Percentiles rank a stretch among this genome's conserved stretches.
Conservation (phyloP, 768 basidiomycete genomes). For the Leccinum broughii region DNA sequence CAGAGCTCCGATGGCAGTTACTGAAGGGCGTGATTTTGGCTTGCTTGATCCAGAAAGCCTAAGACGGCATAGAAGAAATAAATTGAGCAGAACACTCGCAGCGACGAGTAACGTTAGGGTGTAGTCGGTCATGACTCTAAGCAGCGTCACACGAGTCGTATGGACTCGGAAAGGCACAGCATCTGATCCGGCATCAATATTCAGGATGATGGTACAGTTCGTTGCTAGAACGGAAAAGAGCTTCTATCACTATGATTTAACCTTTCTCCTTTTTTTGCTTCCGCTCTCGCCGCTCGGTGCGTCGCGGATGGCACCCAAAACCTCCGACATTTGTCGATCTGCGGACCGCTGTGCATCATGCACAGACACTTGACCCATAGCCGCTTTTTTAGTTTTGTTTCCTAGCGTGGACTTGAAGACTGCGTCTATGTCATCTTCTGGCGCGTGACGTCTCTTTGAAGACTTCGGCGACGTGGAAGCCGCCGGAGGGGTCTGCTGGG, state of each 20-base stretch:
- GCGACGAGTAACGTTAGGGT: conserved; percentile 5
- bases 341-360: conserved; percentile 15
- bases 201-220: neutral
- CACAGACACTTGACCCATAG: conserved; percentile 32
- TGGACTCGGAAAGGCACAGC: neutral
- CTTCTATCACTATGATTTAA: neutral
- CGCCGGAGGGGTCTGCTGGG: neutral
- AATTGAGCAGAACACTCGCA: conserved; percentile 20
- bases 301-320: conserved; percentile 59
- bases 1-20: conserved; percentile 30
- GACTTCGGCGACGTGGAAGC: conserved; percentile 30
- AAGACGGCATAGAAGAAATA: conserved; percentile 16
- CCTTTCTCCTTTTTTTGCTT: conserved; percentile 35
- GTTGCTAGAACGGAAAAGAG: neutral
- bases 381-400: conserved; percentile 60
- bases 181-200: neutral
- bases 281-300: conserved; percentile 52
- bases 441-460: conserved; percentile 46
- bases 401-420: conserved; percentile 63
- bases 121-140: neutral
- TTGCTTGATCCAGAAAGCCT: conserved; percentile 2
- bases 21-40: neutral
- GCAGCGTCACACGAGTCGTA: neutral
- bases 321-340: conserved; percentile 45
- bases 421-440: conserved; percentile 72